Evolutionary conservation across 768 basidiomycete genomes (phyloP), one percentile per base, ranked within the genome.

Genomic region (Rubroboletus pulcherrimus): DNA sequence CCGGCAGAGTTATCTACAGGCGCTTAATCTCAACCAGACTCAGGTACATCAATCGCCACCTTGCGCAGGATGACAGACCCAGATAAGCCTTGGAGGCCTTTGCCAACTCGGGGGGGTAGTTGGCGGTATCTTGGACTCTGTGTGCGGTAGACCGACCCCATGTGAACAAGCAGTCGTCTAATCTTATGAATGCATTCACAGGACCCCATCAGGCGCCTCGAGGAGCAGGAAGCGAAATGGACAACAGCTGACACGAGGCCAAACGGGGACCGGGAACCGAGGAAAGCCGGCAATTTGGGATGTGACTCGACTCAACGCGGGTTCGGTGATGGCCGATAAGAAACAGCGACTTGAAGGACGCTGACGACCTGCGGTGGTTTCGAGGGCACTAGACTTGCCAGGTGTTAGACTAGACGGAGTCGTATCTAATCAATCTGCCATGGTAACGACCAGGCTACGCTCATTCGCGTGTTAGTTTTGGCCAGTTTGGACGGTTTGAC

Each of bases 211-310:
- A 51, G 5, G 30, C 11, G 45, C 51, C 34, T 53, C 35, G 40
- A 51, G 49, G 49, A 31, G 38, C 49, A 69, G 42, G 73, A 71
- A 55, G 66, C 69, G 12, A 71, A 7, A 29, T 30, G 26, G 26
- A 29, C 43, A 26, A 21, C 21, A 21, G 21, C 21, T 19, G 55
- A 68, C 69, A 12, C 58, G 45, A 38, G 63, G 43, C 26, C 14
- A 7, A 7, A 45, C 1, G 19, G 19, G 48, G 21, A 21, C 26
- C 24, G 51, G 39, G 40, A 42, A 24, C 39, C 47, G 47, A 51
- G n/a, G 15, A 19, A 24, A 14, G 12, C 29, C 45, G 19, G 14
- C 2, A 21, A 5, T 0, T 8, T 38, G 6, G 8, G 8, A 15
- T 31, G 24, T 14, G 30, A 14, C 14, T n/a, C 45, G 45, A 14